Evolutionary conservation across 164 flowering plant genomes (phyloP).

Genomic region (Taxillus chinensis): DNA sequence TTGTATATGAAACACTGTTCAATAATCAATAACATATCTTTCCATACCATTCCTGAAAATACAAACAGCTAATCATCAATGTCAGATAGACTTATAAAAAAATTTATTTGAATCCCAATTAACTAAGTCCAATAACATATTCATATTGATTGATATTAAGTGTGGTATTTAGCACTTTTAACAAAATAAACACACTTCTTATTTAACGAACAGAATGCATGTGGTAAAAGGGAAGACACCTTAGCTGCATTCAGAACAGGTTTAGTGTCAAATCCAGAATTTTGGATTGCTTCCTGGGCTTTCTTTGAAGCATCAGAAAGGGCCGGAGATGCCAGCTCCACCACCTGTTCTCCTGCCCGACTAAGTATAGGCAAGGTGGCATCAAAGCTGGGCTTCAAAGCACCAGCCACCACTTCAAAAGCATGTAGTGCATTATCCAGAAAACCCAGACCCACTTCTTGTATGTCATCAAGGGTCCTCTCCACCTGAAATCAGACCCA

Average conservation of each 20-base stretch:
- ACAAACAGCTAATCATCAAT: too few relatives aligned
- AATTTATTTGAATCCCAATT: too few relatives aligned
- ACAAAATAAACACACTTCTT: too few relatives aligned
- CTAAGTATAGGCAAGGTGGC: slow-evolving; percentile 45
- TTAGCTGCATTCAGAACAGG: slow-evolving; percentile 66
- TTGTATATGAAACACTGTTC: too few relatives aligned
- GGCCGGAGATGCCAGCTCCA: slow-evolving; percentile 64
- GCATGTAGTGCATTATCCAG: slow-evolving; percentile 27
- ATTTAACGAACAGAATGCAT: too few relatives aligned
- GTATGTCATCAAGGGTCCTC: slow-evolving; percentile 55
- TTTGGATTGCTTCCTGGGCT: slow-evolving; percentile 69
- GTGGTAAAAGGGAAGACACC: slow-evolving; percentile 24
- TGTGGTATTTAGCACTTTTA: too few relatives aligned
- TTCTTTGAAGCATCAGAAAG: slow-evolving; percentile 69
- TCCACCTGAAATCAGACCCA: slow-evolving; percentile 45
- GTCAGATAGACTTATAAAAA: too few relatives aligned
- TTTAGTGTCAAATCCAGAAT: slow-evolving; percentile 62
- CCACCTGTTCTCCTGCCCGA: slow-evolving; percentile 63
- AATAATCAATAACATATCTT: too few relatives aligned
- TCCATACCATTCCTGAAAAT: too few relatives aligned
- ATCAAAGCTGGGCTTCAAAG: slow-evolving; percentile 68
- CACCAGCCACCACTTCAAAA: slow-evolving; percentile 28
- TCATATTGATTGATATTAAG: too few relatives aligned
- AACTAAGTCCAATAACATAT: too few relatives aligned
- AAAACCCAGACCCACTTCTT: slow-evolving; percentile 44